Conservation (phyloP, 225 moss, liverwort and hornwort species). For the Pseudoscleropodium purum region DNA sequence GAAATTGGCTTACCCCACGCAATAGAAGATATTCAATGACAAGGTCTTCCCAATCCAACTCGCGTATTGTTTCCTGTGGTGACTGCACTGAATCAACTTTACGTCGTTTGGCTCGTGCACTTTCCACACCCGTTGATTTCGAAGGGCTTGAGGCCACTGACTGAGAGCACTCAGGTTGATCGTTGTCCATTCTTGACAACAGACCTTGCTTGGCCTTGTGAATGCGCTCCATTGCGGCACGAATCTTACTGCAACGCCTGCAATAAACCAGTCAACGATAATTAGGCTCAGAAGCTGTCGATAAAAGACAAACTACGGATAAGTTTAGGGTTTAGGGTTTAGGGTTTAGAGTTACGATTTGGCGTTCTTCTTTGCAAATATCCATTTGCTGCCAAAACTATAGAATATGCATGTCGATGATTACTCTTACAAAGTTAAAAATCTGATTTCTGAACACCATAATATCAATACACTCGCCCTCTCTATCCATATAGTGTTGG, state of each 20-base stretch:
- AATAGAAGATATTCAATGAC: conserved; percentile 73
- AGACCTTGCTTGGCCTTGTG: conserved; percentile 35
- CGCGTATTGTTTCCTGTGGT: not conserved
- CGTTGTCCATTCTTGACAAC: not conserved
- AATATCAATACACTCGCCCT: not conserved
- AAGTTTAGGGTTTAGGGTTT: not conserved
- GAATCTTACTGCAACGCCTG: conserved; percentile 64
- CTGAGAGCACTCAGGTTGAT: not conserved
- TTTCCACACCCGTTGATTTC: not conserved
- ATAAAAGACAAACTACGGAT: not conserved
- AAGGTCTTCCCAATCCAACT: conserved; percentile 81
- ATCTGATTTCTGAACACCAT: not conserved
- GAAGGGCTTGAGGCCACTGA: not conserved
- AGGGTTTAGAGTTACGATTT: too few species aligned
- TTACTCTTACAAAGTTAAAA: not conserved
- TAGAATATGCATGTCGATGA: not conserved
- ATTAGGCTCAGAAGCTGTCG: not conserved
- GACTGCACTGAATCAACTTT: not conserved
- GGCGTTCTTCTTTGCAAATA: not conserved
- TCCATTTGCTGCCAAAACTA: not conserved
- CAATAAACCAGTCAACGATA: not conserved
- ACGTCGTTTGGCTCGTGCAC: not conserved
- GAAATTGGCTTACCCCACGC: conserved; percentile 45
- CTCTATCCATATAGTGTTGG: not conserved
- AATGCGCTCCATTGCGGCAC: conserved; percentile 55